Conservation (phyloP, 768 basidiomycete genomes). For the Tulasnella sp. region DNA sequence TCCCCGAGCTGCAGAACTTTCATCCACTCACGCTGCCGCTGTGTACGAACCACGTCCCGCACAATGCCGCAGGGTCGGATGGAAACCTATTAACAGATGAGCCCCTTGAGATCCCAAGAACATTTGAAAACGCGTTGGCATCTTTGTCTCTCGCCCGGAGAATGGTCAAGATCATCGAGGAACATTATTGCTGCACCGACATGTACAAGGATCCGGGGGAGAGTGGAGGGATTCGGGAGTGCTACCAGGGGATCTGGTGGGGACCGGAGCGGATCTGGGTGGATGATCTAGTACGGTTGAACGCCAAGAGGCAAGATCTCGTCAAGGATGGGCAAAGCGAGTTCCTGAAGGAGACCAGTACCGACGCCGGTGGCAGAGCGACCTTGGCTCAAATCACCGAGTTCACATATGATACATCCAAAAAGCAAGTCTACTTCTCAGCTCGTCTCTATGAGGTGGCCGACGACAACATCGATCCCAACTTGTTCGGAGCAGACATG, state of each 20-base stretch:
- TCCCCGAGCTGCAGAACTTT: slow-evolving; percentile 7
- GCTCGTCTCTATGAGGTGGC: slow-evolving; percentile 1
- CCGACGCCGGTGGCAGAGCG: not conserved
- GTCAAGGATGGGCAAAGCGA: not conserved
- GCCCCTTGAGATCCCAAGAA: not conserved
- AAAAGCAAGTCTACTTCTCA: not conserved
- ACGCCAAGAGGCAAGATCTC: not conserved
- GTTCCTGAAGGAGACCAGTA: not conserved
- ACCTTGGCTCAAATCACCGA: not conserved
- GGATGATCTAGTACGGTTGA: slow-evolving; percentile 11
- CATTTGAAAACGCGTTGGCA: slow-evolving; percentile 10
- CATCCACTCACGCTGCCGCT: not conserved
- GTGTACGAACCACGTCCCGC: not conserved
- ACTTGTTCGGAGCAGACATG: no score
- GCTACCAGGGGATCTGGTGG: slow-evolving; percentile 14
- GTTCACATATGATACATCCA: not conserved
- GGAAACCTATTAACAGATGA: not conserved
- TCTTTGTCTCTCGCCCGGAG: not conserved
- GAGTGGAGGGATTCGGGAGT: not conserved
- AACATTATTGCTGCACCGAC: not conserved
- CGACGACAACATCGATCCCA: no score
- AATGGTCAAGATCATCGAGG: not conserved
- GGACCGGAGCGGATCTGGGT: slow-evolving; percentile 14
- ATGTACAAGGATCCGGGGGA: not conserved
- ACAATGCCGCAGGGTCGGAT: not conserved